Evolutionary conservation across 345 rosid species (phyloP), one percentile per base, ranked within the genome.

Genomic region (Syzygium aqueum): DNA sequence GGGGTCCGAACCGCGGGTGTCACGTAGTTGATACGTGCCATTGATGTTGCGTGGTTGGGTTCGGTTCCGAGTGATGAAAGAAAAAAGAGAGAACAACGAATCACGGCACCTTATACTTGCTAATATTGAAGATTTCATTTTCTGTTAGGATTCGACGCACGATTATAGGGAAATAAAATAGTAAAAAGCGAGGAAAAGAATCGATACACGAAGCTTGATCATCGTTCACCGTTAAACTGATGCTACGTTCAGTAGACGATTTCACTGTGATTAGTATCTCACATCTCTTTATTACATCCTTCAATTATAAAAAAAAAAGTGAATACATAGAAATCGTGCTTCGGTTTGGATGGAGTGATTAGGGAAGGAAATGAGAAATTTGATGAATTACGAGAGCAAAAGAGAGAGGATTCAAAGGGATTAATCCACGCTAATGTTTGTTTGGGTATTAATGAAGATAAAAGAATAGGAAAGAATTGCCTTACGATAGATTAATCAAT

Each of bases 21-120:
- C 37, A 33, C 37, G 37, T 2, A 22, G 6, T 57, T 0, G 63
- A 25, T 25, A 23, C 25, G 10, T 2, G 28, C 23, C 28, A 25
- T 57, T 27, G 63, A 57, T 1, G 6, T 5, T 0, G 1, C 1
- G 1, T 25, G 28, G 28, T 0, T 10, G 0, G 28, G 6, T 57
- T 11, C 25, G 63, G 25, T 57, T 57, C 25, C 10, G 63, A 57
- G 11, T 4, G 23, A 22, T n/a, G n/a, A n/a, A n/a, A n/a, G n/a
- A n/a, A 3, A 10, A 22, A 1, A 1, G 7, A 6, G 25, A 25
- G 10, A 57, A 57, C 14, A n/a, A 6, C 0, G 7, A 25, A 25
- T 57, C 7, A 0, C 1, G 1, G 2, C 25, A n/a, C 14, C 63
- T 4, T 4, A 0, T 25, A 28, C 0, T 5, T 57, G 63, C 3